Evolutionary conservation across 2,329 filamentous ascomycete species (phyloP).

Genomic region (Orbilia ellipsospora): DNA sequence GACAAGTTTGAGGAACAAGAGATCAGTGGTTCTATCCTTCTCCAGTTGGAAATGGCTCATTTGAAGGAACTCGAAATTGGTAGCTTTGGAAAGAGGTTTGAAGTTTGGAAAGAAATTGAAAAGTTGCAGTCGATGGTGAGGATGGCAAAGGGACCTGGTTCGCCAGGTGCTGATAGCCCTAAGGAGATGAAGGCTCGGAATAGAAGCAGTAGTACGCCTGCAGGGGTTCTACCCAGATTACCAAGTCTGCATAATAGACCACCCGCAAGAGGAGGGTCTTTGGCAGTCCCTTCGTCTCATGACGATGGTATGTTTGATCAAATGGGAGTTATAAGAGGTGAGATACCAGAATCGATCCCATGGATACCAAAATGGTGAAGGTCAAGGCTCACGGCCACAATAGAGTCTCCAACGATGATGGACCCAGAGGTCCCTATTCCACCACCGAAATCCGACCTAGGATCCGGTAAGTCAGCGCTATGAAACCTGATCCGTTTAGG

Average conservation of each 20-base stretch:
- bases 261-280: slow-evolving; percentile 52
- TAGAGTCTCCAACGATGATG: slow-evolving; percentile 46
- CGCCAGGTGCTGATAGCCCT: slow-evolving; percentile 1
- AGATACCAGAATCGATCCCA: slow-evolving; percentile 3
- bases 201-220: slow-evolving; percentile 58
- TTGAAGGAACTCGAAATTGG: slow-evolving; percentile 59
- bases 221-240: slow-evolving; percentile 57
- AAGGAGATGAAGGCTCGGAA: slow-evolving; percentile 40
- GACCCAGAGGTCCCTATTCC: slow-evolving; percentile 23
- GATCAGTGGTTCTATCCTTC: slow-evolving; percentile 89
- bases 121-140: slow-evolving; percentile 56
- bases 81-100: slow-evolving; percentile 59
- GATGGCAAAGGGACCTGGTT: slow-evolving; percentile 17
- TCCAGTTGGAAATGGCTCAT: slow-evolving; percentile 64
- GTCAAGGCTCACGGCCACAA: slow-evolving; percentile 11
- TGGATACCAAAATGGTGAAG: not conserved
- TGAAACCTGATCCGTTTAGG: not conserved
- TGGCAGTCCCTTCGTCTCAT: slow-evolving; percentile 33
- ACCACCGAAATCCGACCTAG: slow-evolving; percentile 42
- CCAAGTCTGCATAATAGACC: slow-evolving; percentile 58
- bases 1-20: slow-evolving; percentile 96
- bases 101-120: slow-evolving; percentile 60
- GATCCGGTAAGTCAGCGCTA: slow-evolving; percentile 38
- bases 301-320: slow-evolving; percentile 42
- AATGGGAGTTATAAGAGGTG: slow-evolving; percentile 46